Evolutionary conservation across 2,329 filamentous ascomycete species (phyloP).

Genomic region (Monilinia fructigena): DNA sequence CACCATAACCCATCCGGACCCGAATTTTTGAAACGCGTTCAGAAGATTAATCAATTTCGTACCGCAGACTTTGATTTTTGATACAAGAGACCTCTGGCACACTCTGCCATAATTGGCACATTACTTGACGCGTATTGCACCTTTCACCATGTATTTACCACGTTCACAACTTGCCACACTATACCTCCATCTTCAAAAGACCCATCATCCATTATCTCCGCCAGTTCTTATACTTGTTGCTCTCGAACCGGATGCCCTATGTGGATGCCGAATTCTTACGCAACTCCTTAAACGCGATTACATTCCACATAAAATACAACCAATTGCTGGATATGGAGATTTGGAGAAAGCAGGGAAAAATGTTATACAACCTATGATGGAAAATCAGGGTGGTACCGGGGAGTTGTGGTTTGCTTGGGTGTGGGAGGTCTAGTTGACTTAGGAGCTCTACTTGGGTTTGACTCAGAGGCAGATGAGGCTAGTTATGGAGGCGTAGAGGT

Average conservation of each 20-base stretch:
- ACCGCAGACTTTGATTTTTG: not conserved
- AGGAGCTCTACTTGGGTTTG: slow-evolving; percentile 73
- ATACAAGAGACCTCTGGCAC: not conserved
- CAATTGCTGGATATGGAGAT: slow-evolving; percentile 88
- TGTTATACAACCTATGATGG: slow-evolving; percentile 82
- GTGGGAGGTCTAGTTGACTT: slow-evolving; percentile 91
- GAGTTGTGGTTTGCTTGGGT: slow-evolving; percentile 87
- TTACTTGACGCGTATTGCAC: slow-evolving; percentile 24
- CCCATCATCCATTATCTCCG: slow-evolving; percentile 84
- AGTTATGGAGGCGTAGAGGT: slow-evolving; percentile 83
- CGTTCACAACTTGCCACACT: slow-evolving; percentile 84
- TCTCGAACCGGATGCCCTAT: slow-evolving; percentile 92
- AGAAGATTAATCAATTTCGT: not conserved
- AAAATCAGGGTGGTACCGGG: slow-evolving; percentile 80
- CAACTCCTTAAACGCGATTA: slow-evolving; percentile 95
- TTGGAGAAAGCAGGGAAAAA: slow-evolving; percentile 76
- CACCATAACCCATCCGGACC: slow-evolving; percentile 4
- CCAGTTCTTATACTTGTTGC: slow-evolving; percentile 89
- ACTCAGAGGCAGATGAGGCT: slow-evolving; percentile 62
- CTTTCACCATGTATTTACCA: slow-evolving; percentile 80
- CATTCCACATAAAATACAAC: slow-evolving; percentile 95
- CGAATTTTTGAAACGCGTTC: slow-evolving; percentile 8
- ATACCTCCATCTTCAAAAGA: slow-evolving; percentile 83
- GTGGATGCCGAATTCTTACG: slow-evolving; percentile 91
- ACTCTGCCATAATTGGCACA: slow-evolving; percentile 23